Evolutionary conservation across 2,329 filamentous ascomycete genomes (phyloP), one percentile per base, ranked within the genome.

Genomic region (Xylaria hypoxylon): DNA sequence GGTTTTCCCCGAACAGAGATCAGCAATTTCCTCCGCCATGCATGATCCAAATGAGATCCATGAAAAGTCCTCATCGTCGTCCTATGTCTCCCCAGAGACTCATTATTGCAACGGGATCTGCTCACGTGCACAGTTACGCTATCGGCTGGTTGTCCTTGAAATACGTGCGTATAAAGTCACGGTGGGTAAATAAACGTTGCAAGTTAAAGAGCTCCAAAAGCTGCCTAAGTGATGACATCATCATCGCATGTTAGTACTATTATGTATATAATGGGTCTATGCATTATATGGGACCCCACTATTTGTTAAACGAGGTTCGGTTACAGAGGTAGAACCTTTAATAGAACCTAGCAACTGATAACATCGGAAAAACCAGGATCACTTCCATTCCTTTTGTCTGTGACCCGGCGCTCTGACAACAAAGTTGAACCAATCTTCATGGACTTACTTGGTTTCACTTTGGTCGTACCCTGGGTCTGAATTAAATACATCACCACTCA

Each of bases 51-150:
- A 28, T 65, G 65, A 22, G 65, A 64, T 56, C 62, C 62, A 17
- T 65, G 57, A 47, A 64, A 62, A 47, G 42, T 52, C 59, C 62
- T 66, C 68, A 70, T 70, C 22, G 58, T 68, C 33, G 48, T 59
- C 53, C 42, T 61, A 19, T 48, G 51, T 59, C 59, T 44, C 26
- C n/a, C 64, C 60, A 64, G 45, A n/a, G 38, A 59, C 52, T 58
- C 67, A 68, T 68, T 17, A 15, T 60, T 7, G 26, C 55, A 19
- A 11, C 24, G 13, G 5, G 24, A 28, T 31, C 31, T 31, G 8
- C 52, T 52, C 45, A 35, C 44, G 24, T 15, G 38, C 45, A 53
- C 38, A 26, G 24, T 47, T 48, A 52, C 55, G 24, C 26, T 24
- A 56, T 56, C 45, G 24, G 55, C 19, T 53, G 17, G 11, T 42